phyloP scores from a whole-genome alignment of 371 early-diverging fungal species.

The Mucor irregularis region DNA sequence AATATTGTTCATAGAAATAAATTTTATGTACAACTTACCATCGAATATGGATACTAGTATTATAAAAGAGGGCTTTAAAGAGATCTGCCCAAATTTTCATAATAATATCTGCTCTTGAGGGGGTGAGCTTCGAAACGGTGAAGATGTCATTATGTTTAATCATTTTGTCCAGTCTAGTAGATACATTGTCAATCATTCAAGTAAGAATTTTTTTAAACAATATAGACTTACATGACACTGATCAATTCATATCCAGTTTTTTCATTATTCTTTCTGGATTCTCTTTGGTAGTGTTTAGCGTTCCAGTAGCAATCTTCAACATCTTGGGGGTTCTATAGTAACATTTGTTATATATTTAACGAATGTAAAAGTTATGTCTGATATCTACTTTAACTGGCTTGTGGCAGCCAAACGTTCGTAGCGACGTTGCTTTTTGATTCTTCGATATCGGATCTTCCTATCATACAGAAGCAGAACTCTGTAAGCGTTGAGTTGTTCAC shows the following conservation, averaged over 20 bases:
- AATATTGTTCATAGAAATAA: conserved; percentile 4
- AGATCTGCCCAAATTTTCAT: conserved; percentile 1
- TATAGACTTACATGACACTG: conserved; percentile 10
- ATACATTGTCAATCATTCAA: conserved; percentile 13
- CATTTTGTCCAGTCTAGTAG: conserved; percentile 5
- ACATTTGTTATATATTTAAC: conserved; percentile 8
- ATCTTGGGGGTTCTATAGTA: conserved; percentile 6
- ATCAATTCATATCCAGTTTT: conserved; percentile 11
- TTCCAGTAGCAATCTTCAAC: conserved; percentile 9
- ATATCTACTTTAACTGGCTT: conserved; percentile 16
- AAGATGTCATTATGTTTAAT: conserved; percentile 6
- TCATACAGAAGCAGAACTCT: conserved; percentile 65
- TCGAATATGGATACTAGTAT: neutral
- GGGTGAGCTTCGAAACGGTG: conserved; percentile 2
- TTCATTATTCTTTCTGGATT: conserved; percentile 1
- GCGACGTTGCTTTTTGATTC: conserved; percentile 75
- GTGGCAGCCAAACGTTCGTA: conserved; percentile 45
- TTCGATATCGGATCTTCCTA: conserved; percentile 75
- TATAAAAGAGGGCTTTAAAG: neutral
- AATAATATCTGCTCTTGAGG: conserved; percentile 9
- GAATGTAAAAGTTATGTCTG: conserved; percentile 4
- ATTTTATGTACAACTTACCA: conserved; percentile 4
- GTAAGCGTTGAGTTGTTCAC: conserved; percentile 67
- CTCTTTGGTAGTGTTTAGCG: neutral
- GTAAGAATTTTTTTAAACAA: conserved; percentile 1